Evolutionary conservation across 148 eudicot genomes (phyloP), one percentile per base, ranked within the genome.

Genomic region (Rhododendron ferrugineum): DNA sequence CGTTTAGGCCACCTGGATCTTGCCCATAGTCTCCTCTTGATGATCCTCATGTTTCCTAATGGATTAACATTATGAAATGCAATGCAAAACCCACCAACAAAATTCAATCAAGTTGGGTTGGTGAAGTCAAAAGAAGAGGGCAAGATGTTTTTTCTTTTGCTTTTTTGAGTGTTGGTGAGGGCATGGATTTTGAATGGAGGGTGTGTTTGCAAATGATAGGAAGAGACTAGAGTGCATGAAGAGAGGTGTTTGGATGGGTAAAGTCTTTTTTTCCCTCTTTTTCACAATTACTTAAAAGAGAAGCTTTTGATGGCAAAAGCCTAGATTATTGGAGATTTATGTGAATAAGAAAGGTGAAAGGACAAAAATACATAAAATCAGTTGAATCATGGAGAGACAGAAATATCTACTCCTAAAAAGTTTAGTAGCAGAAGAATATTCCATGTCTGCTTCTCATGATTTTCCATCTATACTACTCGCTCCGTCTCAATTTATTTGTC

Each of bases 101-200:
- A 80, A 80, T 52, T 52, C 82, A 80, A 28, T 15, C 3, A 14
- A 80, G 66, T 80, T 52, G 82, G 82, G 64, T 52, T 16, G 66
- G 82, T 80, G 82, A 80, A 80, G 82, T 80, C 82, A 80, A 80
- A 80, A 80, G 82, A 32, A 50, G n/a, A 28, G 36, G 36, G 32
- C 64, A 23, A 34, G n/a, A 9, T 44, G 23, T 14, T 34, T 77
- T n/a, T 8, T 7, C 30, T 11, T 52, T 52, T 52, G 20, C 56
- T 10, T 79, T 79, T 79, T 23, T 9, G 81, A 6, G 28, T 42
- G 50, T 13, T 11, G 37, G 44, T 75, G 81, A 10, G 18, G 20
- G 60, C 20, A 79, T 11, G 81, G 23, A 49, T 36, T 75, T 78
- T 44, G 56, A 44, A 78, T 44, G 81, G 54, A 78, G 32, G 34